phyloP scores from a whole-genome alignment of 192 early-diverging fungal species.

The Thamnidium elegans region DNA sequence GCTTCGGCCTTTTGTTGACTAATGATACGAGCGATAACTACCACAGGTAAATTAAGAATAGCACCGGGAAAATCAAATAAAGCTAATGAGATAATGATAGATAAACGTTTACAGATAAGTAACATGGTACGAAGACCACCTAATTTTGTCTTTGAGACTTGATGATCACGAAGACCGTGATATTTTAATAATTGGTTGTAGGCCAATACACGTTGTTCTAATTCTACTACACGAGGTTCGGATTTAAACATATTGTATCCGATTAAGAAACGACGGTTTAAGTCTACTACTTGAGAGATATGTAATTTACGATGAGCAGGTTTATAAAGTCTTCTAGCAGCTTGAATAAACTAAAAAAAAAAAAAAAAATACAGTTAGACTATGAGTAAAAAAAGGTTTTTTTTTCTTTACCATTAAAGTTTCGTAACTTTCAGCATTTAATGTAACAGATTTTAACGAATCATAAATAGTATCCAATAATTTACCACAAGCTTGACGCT shows the following conservation, averaged over 20 bases:
- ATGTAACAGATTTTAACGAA: conserved; percentile 81
- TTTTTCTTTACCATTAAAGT: conserved; percentile 76
- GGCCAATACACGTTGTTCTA: conserved; percentile 67
- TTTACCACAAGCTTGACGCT: conserved; percentile 75
- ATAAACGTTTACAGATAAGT: conserved; percentile 64
- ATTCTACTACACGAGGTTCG: conserved; percentile 73
- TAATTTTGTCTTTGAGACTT: conserved; percentile 81
- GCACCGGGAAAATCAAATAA: conserved; percentile 80
- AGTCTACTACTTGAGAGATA: conserved; percentile 80
- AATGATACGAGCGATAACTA: conserved; percentile 50
- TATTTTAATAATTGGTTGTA: conserved; percentile 88
- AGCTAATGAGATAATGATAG: conserved; percentile 66
- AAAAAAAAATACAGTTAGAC: not conserved
- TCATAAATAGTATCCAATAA: conserved; percentile 77
- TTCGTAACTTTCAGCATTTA: conserved; percentile 91
- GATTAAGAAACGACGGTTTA: conserved; percentile 84
- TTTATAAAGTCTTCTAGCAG: conserved; percentile 86
- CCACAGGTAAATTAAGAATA: conserved; percentile 55
- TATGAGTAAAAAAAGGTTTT: not conserved
- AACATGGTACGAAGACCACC: conserved; percentile 62
- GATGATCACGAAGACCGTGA: conserved; percentile 94
- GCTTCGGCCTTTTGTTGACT: conserved; percentile 59
- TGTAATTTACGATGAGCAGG: conserved; percentile 82
- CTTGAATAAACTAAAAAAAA: conserved; percentile 74
- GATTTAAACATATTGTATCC: conserved; percentile 81